Conservation (phyloP, 2,329 filamentous ascomycete species). For the Tolypocladium guangdongense region DNA sequence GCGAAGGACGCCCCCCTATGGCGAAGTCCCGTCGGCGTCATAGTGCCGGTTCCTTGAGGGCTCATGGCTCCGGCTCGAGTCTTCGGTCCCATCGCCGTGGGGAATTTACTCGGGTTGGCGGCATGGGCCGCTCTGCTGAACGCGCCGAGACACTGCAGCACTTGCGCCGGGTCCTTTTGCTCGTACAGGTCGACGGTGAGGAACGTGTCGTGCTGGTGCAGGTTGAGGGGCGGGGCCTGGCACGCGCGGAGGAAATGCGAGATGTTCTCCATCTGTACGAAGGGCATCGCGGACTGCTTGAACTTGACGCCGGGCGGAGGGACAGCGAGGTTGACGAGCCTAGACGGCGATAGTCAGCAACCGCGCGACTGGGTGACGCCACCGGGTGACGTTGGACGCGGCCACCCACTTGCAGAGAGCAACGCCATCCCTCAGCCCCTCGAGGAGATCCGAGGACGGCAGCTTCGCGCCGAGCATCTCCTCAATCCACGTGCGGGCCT, state of each 20-base stretch:
- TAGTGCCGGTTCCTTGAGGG: conserved; percentile 51
- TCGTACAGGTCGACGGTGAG: conserved; percentile 96
- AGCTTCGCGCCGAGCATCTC: conserved; percentile 64
- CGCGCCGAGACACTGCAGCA: conserved; percentile 81
- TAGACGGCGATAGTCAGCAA: conserved; percentile 23
- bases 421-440: conserved; percentile 80
- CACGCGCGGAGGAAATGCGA: conserved; percentile 88
- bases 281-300: conserved; percentile 90
- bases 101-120: conserved; percentile 63
- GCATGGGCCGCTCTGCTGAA: conserved; percentile 81
- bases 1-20: conserved; percentile 41
- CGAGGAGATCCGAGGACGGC: conserved; percentile 65
- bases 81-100: conserved; percentile 65
- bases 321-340: conserved; percentile 70
- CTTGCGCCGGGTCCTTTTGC: conserved; percentile 89
- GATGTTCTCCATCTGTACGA: conserved; percentile 99
- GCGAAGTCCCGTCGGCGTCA: conserved; percentile 34
- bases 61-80: conserved; percentile 47
- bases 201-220: conserved; percentile 91
- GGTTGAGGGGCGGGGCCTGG: conserved; percentile 71
- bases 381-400: not conserved
- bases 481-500: conserved; percentile 81
- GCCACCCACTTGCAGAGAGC: conserved; percentile 74
- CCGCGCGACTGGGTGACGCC: not conserved
- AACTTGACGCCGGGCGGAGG: conserved; percentile 74